Evolutionary conservation across 306 rosid genomes (phyloP).

Genomic region (Dalbergia oliveri): DNA sequence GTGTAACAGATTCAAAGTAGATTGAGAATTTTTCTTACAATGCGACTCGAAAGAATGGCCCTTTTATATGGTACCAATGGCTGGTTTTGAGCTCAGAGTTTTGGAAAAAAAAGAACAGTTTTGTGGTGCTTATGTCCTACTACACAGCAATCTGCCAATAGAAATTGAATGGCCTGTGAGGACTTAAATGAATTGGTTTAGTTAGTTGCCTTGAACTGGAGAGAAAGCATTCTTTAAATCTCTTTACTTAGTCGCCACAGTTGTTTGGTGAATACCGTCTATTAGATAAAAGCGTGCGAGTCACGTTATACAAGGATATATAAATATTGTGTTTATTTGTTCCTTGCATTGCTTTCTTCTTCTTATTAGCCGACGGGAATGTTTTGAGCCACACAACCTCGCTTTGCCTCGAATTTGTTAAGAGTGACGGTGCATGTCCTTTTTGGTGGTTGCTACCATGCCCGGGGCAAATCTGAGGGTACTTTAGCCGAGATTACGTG

Average conservation of each 20-base stretch:
- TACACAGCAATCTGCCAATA: constrained; percentile 45
- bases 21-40: constrained; percentile 30
- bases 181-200: constrained; percentile 39
- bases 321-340: not conserved
- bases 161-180: constrained; percentile 39
- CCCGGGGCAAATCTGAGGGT: no score
- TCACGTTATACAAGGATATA: constrained; percentile 8
- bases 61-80: constrained; percentile 29
- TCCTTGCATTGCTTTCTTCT: constrained; percentile 20
- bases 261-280: constrained; percentile 50
- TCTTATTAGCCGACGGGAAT: not conserved
- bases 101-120: constrained; percentile 5
- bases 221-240: constrained; percentile 59
- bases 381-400: constrained; percentile 29
- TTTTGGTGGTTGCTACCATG: no score
- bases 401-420: not conserved
- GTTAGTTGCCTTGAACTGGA: constrained; percentile 58
- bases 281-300: constrained; percentile 54
- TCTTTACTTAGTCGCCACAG: constrained; percentile 86
- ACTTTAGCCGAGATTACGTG: no score
- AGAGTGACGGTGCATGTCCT: no score
- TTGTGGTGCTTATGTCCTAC: constrained; percentile 26
- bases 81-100: constrained; percentile 35
- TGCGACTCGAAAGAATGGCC: constrained; percentile 20
- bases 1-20: constrained; percentile 27